A percentile compares a stretch with the other conserved stretches of the same genome.
These are phyloP conservation scores for Chloranthus sessilifolius DNA, from an alignment of 164 flowering plant genomes.

Conservation along the genomic window DNA sequence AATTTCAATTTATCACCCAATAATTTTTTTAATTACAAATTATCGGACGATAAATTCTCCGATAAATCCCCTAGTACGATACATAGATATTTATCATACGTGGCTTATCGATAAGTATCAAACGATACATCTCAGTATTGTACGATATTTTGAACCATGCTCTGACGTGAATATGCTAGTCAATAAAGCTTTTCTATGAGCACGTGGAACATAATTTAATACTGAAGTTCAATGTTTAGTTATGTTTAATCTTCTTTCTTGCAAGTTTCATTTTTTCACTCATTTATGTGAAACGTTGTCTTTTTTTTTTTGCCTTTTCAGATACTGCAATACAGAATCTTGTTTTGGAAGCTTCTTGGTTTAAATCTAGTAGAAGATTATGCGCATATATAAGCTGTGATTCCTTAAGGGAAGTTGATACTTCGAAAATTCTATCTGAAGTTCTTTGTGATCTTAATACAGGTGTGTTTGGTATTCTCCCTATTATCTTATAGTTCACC, in stretches of 20 bases:
- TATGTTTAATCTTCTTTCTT: background rate
- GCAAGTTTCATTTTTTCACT: background rate
- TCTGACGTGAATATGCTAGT: no score
- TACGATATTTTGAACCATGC: no score
- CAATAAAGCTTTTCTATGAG: no score
- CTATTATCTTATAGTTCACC: background rate
- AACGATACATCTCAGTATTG: no score
- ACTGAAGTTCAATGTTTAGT: no score
- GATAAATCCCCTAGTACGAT: no score
- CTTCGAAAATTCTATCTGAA: conserved; percentile 52
- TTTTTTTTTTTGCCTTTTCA: conserved; percentile 20
- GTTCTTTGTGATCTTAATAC: conserved; percentile 37
- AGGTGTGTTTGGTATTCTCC: conserved; percentile 32
- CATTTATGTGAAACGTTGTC: background rate
- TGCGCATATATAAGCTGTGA: conserved; percentile 93
- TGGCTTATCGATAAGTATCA: no score
- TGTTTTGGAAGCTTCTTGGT: conserved; percentile 84
- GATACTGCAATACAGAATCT: conserved; percentile 69
- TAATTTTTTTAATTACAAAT: no score
- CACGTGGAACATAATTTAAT: no score
- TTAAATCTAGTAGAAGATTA: conserved; percentile 63
- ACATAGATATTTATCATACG: no score
- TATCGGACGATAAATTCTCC: no score
- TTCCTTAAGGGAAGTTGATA: conserved; percentile 84
- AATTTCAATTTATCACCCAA: no score